phyloP scores from a whole-genome alignment of 306 rosid species.

The Lotus japonicus region DNA sequence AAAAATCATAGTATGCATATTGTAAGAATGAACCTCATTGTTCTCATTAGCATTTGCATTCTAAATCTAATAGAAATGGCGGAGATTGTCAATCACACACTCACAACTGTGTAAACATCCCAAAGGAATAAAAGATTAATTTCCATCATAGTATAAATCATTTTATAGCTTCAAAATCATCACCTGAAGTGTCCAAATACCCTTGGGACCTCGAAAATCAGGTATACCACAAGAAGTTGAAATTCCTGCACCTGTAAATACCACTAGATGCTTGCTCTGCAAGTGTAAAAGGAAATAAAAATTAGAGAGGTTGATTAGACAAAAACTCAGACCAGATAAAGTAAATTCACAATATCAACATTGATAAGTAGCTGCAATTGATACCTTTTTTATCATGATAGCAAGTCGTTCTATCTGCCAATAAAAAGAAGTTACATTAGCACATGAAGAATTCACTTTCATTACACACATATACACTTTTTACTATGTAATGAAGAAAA shows the following conservation, averaged over 20 bases:
- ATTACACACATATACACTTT: not conserved
- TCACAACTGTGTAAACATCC: not conserved
- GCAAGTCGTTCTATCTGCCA: slow-evolving; percentile 77
- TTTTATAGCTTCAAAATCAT: slow-evolving; percentile 13
- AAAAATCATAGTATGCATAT: not conserved
- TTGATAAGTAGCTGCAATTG: slow-evolving; percentile 8
- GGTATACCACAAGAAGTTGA: slow-evolving; percentile 99
- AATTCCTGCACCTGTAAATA: slow-evolving; percentile 97
- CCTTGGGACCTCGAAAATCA: slow-evolving; percentile 97
- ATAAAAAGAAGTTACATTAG: slow-evolving; percentile 19
- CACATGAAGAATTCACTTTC: not conserved
- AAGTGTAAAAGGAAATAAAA: slow-evolving; percentile 29
- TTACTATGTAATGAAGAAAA: slow-evolving; percentile 5
- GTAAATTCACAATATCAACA: slow-evolving; percentile 14
- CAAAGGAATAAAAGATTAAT: not conserved
- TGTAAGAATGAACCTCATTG: not conserved
- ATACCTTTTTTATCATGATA: slow-evolving; percentile 66
- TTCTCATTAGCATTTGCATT: slow-evolving; percentile 12
- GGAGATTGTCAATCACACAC: not conserved
- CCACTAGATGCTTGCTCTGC: slow-evolving; percentile 98
- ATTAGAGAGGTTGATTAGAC: slow-evolving; percentile 12
- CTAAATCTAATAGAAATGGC: not conserved
- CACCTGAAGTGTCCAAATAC: slow-evolving; percentile 99
- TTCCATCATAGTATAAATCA: not conserved
- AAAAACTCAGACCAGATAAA: slow-evolving; percentile 7